Base-by-base conservation (phyloP, 1,284 basidiomycete species). In the Ustilago curta region DNA sequence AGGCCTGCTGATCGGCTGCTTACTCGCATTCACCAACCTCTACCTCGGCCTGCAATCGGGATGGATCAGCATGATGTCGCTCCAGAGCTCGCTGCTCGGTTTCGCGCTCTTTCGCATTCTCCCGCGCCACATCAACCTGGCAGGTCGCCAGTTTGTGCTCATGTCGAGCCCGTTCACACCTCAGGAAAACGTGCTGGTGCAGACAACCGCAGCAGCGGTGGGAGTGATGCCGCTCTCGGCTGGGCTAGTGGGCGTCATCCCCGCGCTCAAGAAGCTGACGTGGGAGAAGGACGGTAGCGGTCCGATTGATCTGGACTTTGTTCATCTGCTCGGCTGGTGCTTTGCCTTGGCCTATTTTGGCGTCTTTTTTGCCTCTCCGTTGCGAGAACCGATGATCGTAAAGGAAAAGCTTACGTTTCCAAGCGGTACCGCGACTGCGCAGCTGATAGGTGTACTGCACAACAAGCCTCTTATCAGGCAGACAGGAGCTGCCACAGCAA, bases 371-470 rank as follows among this genome's bases (percentile, higher is more conserved):
- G 96, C 95, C 0, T 93, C 93, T 8, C 95, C 95, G 1, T 88
- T 98, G 43, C 90, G 95, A 48, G 92, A 93, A 80, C 94, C 97
- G 90, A 94, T 97, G 83, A 95, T 98, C 63, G 90, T 98, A 45
- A 91, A 95, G 84, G 95, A 98, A 84, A 91, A 96, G 84, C 89
- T 98, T 16, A 88, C 92, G 0, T 98, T 98, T 77, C 95, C 95
- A 0, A 94, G 92, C 0, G 96, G 96, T 23, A 97, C 78, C n/a
- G 95, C 95, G 0, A 98, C 95, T 0, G 96, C 95, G 1, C 95
- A 97, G 81, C 88, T 98, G 19, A 94, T 98, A 50, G 91, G 93
- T 1, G 92, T 97, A 11, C 88, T 98, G n/a, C 94, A 98, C 80
- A 62, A 67, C 18, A 58, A 63, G 31, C 76, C 76, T 9, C 40